Evolutionary conservation across 768 basidiomycete species (phyloP).

Genomic region (Kwoniella dendrophila): DNA sequence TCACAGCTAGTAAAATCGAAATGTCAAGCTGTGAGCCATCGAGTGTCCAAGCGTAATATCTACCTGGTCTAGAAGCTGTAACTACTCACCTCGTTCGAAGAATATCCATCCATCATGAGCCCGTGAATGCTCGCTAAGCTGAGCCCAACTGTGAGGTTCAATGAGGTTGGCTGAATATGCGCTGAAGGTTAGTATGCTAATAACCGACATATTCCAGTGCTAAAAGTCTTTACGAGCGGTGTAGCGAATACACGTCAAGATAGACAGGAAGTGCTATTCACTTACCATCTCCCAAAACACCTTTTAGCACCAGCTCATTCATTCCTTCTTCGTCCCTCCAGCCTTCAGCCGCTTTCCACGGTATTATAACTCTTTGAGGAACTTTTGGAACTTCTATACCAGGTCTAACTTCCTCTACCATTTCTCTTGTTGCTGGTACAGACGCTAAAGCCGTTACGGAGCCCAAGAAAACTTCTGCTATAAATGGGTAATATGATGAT

Average conservation of each 20-base stretch:
- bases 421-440: conserved; percentile 51
- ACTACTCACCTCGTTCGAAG: conserved; percentile 27
- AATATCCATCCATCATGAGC: conserved; percentile 25
- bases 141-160: conserved; percentile 22
- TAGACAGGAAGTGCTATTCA: background rate
- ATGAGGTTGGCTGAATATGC: background rate
- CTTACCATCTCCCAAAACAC: conserved; percentile 29
- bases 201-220: background rate
- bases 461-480: conserved; percentile 15
- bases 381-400: conserved; percentile 19
- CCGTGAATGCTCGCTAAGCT: conserved; percentile 8
- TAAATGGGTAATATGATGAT: conserved; percentile 22
- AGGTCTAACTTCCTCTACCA: conserved; percentile 17
- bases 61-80: background rate
- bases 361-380: conserved; percentile 16
- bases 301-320: conserved; percentile 29
- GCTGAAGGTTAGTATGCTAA: background rate
- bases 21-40: too few relatives aligned
- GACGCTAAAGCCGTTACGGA: conserved; percentile 13
- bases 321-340: conserved; percentile 32
- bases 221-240: background rate
- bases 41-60: background rate
- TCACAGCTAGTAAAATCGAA: conserved; percentile 23
- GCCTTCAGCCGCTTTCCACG: conserved; percentile 22
- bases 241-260: background rate